Evolutionary conservation across 176 grass and related monocot genomes (phyloP).

Genomic region (Carex cristatella): DNA sequence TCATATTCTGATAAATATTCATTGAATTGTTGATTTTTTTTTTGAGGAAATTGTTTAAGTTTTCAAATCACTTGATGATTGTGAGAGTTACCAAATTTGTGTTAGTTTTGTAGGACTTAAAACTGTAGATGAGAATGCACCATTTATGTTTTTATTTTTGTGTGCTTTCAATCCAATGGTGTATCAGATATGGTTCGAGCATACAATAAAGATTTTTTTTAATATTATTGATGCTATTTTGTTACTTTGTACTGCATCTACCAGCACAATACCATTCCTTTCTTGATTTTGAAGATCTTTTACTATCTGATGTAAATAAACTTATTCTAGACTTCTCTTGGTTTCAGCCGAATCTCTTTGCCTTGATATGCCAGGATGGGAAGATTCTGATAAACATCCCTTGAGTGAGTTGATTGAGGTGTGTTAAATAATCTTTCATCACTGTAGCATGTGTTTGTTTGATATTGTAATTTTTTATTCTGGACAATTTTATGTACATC

Average conservation of each 20-base stretch:
- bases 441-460: conserved; percentile 6
- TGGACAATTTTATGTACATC: not conserved
- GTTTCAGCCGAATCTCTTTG: conserved; percentile 68
- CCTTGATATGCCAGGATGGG: conserved; percentile 60
- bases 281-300: conserved; percentile 4
- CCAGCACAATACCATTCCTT: not conserved
- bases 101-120: not conserved
- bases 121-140: not conserved
- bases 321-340: conserved; percentile 26
- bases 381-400: conserved; percentile 67
- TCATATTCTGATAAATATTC: not conserved
- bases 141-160: not conserved
- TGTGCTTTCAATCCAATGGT: not conserved
- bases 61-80: not conserved
- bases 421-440: conserved; percentile 10
- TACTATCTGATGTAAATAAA: conserved; percentile 12
- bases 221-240: not conserved
- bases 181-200: not conserved
- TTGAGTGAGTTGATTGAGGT: conserved; percentile 88
- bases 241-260: not conserved
- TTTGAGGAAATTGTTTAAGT: not conserved
- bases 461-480: conserved; percentile 10
- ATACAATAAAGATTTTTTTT: not conserved
- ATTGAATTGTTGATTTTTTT: no score
- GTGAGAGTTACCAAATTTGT: not conserved